A percentile compares a stretch with the other conserved stretches of the same genome.
phyloP scores from a whole-genome alignment of 768 basidiomycete genomes.

The Rhizopogon vesiculosus region DNA sequence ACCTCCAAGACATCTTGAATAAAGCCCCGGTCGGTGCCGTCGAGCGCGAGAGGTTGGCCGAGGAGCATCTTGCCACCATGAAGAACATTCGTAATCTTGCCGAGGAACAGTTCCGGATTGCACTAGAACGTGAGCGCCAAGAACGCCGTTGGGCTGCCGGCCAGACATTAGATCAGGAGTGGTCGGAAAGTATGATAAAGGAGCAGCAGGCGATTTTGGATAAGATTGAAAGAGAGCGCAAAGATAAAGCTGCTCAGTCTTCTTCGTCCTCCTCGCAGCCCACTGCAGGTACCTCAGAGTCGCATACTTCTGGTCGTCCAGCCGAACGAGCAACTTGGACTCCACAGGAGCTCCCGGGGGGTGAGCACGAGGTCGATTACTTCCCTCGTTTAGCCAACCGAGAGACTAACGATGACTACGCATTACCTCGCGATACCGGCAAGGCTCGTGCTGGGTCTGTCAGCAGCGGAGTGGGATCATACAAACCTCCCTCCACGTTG shows the following conservation, averaged over 20 bases:
- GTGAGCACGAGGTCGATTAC: conserved; percentile 20
- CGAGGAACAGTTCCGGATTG: conserved; percentile 39
- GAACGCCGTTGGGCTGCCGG: conserved; percentile 47
- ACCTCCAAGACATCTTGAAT: conserved; percentile 47
- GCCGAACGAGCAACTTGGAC: conserved; percentile 13
- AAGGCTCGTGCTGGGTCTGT: conserved; percentile 23
- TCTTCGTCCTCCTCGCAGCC: conserved; percentile 6
- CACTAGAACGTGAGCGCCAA: conserved; percentile 43
- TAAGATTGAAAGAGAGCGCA: conserved; percentile 38
- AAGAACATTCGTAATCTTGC: conserved; percentile 40
- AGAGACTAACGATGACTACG: conserved; percentile 22
- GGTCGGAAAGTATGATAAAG: conserved; percentile 28
- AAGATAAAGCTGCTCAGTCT: conserved; percentile 11
- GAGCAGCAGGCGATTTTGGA: conserved; percentile 44
- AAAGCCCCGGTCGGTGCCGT: conserved; percentile 30
- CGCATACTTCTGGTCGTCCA: conserved; percentile 9
- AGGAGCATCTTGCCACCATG: conserved; percentile 39
- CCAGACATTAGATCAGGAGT: conserved; percentile 26
- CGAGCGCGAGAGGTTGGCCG: conserved; percentile 31
- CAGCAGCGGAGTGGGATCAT: conserved; percentile 19
- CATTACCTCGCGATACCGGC: conserved; percentile 7
- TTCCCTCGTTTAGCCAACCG: conserved; percentile 10
- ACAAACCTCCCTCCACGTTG: conserved; percentile 20
- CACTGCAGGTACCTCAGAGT: background rate
- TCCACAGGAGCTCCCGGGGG: conserved; percentile 14